Evolutionary conservation across 2,329 filamentous ascomycete species (phyloP).

Genomic region (Cercospora zeae-maydis): DNA sequence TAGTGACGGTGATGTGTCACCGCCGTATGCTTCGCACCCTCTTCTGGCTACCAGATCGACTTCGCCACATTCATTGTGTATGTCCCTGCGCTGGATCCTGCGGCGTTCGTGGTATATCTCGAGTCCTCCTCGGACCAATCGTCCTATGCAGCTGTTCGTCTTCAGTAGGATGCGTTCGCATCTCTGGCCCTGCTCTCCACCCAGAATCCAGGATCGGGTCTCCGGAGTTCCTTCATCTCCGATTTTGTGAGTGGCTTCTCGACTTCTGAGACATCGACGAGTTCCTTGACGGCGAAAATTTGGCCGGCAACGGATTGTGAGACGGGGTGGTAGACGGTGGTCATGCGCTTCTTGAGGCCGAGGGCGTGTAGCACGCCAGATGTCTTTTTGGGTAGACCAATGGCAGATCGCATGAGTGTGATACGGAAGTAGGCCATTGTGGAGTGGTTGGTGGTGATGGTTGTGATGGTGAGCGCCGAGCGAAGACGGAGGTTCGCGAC

Average conservation of each 20-base stretch:
- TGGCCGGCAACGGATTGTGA: conserved; percentile 77
- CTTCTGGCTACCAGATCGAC: background rate
- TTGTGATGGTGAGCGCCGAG: conserved; percentile 5
- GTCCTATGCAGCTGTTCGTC: background rate
- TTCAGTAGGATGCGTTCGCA: conserved; percentile 3
- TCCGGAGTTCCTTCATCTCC: conserved; percentile 68
- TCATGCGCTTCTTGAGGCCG: conserved; percentile 77
- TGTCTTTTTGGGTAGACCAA: conserved; percentile 75
- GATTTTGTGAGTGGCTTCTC: conserved; percentile 58
- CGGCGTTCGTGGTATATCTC: background rate
- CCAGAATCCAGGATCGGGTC: conserved; percentile 76
- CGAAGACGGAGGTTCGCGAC: conserved; percentile 3
- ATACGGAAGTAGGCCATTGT: conserved; percentile 69
- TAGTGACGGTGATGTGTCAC: background rate
- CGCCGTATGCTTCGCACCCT: background rate
- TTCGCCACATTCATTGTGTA: background rate
- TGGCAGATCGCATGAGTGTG: conserved; percentile 82
- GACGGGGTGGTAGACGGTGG: conserved; percentile 86
- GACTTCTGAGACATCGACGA: conserved; percentile 79
- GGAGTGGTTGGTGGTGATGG: conserved; percentile 1
- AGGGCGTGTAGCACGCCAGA: conserved; percentile 79
- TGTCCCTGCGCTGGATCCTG: background rate
- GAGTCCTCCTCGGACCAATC: background rate
- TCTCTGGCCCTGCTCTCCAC: conserved; percentile 57
- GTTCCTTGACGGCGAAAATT: conserved; percentile 90